Conservation (phyloP, 2,329 filamentous ascomycete species). For the Aspergillus fumigatus region DNA sequence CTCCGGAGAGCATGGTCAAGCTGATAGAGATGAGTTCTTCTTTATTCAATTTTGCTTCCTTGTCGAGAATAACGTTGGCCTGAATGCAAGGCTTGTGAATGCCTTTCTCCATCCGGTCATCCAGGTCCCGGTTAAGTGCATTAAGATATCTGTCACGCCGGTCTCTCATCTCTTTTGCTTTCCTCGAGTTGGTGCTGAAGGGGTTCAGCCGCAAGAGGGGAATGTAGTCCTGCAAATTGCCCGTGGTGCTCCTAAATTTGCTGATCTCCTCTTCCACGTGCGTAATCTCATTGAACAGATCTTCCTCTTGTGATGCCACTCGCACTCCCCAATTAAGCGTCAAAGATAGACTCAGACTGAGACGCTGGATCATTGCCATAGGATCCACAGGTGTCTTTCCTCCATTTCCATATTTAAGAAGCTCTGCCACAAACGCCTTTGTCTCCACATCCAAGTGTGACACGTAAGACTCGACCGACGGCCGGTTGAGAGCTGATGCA, state of each 20-base stretch:
- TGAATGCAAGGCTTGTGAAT: constrained; percentile 63
- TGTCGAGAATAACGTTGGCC: constrained; percentile 61
- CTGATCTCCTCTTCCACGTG: constrained; percentile 69
- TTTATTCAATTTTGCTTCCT: constrained; percentile 58
- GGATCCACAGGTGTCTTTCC: constrained; percentile 56
- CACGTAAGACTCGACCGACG: constrained; percentile 59
- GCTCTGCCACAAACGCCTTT: constrained; percentile 58
- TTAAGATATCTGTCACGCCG: constrained; percentile 59
- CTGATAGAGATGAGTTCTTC: constrained; percentile 63
- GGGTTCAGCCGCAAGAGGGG: constrained; percentile 66
- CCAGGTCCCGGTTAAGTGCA: constrained; percentile 54
- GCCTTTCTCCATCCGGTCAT: constrained; percentile 57
- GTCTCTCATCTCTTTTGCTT: constrained; percentile 56
- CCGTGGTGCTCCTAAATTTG: constrained; percentile 69
- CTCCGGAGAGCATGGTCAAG: constrained; percentile 64
- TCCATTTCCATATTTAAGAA: constrained; percentile 53
- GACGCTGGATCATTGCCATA: constrained; percentile 64
- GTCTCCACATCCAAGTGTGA: constrained; percentile 60
- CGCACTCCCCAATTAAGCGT: constrained; percentile 64
- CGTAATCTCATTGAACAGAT: constrained; percentile 66
- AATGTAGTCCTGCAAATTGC: constrained; percentile 77
- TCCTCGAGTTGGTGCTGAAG: constrained; percentile 54
- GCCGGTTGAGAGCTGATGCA: constrained; percentile 61
- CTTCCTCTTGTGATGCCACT: constrained; percentile 55
- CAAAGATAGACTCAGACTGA: constrained; percentile 58